Evolutionary conservation across 257 asterid genomes (phyloP).

Genomic region (Solanum lignicaule): DNA sequence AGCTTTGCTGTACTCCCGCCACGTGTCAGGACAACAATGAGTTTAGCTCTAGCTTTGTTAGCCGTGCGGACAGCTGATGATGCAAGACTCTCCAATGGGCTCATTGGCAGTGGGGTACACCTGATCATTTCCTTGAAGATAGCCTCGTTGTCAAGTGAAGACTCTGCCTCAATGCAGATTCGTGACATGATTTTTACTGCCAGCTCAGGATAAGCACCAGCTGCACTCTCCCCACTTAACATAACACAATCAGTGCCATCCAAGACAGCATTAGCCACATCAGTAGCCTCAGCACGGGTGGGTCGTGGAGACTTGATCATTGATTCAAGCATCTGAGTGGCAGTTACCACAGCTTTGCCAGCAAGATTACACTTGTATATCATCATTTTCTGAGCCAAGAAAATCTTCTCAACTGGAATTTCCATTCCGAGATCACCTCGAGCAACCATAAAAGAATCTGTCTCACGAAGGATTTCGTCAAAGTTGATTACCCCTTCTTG

Average conservation of each 20-base stretch:
- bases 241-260: slow-evolving; percentile 90
- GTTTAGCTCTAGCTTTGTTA: slow-evolving; percentile 54
- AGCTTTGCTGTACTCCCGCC: slow-evolving; percentile 84
- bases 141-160: slow-evolving; percentile 61
- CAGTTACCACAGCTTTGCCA: slow-evolving; percentile 85
- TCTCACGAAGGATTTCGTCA: slow-evolving; percentile 76
- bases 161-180: slow-evolving; percentile 76
- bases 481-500: slow-evolving; percentile 85
- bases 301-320: slow-evolving; percentile 94
- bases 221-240: slow-evolving; percentile 91
- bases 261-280: slow-evolving; percentile 80
- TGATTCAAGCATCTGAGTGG: slow-evolving; percentile 92
- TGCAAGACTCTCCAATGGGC: slow-evolving; percentile 78
- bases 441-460: slow-evolving; percentile 90
- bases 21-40: slow-evolving; percentile 75
- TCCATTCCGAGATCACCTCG: slow-evolving; percentile 96
- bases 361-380: slow-evolving; percentile 78
- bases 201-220: slow-evolving; percentile 78
- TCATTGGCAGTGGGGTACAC: slow-evolving; percentile 79
- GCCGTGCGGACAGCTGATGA: slow-evolving; percentile 78
- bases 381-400: slow-evolving; percentile 91
- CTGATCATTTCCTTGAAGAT: slow-evolving; percentile 63
- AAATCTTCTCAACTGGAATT: slow-evolving; percentile 82
- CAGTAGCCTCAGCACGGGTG: slow-evolving; percentile 92
- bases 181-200: slow-evolving; percentile 75